These are phyloP conservation scores for Cucurbita pepo DNA, from an alignment of 306 rosid genomes.

Conservation along the genomic window DNA sequence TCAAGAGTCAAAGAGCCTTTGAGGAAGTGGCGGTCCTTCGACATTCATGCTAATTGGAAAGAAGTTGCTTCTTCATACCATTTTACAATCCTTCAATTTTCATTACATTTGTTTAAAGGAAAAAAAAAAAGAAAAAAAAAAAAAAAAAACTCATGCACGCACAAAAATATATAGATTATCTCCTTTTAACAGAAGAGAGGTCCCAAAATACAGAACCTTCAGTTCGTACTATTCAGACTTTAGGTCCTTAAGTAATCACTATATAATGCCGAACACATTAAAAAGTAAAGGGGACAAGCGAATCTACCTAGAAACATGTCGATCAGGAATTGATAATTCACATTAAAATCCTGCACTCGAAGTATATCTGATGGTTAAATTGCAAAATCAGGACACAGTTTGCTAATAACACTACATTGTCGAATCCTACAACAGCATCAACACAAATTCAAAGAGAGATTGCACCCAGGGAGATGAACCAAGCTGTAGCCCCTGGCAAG, in stretches of 20 bases:
- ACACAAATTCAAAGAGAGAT: background rate
- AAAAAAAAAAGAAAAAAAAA: background rate
- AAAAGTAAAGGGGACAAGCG: background rate
- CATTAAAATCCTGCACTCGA: constrained; percentile 3
- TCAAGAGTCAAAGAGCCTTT: background rate
- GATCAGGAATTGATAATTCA: background rate
- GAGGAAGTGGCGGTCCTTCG: background rate
- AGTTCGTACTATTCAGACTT: background rate
- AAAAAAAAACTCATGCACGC: background rate
- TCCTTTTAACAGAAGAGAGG: background rate
- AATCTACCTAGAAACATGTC: background rate
- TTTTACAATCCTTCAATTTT: background rate
- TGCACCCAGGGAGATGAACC: background rate
- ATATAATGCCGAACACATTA: background rate
- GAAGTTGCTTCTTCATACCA: background rate
- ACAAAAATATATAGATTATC: background rate
- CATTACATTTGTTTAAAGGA: background rate
- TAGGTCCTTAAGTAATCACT: background rate
- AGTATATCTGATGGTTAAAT: constrained; percentile 1
- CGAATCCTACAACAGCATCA: constrained; percentile 1
- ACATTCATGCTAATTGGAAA: background rate
- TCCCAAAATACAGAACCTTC: background rate
- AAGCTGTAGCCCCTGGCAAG: background rate
- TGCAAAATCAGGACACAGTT: constrained; percentile 4
- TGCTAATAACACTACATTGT: constrained; percentile 1